These are phyloP conservation scores for Cyclotella sp. DNA, from an alignment of 108 stramenopile species.

Conservation along the genomic window DNA sequence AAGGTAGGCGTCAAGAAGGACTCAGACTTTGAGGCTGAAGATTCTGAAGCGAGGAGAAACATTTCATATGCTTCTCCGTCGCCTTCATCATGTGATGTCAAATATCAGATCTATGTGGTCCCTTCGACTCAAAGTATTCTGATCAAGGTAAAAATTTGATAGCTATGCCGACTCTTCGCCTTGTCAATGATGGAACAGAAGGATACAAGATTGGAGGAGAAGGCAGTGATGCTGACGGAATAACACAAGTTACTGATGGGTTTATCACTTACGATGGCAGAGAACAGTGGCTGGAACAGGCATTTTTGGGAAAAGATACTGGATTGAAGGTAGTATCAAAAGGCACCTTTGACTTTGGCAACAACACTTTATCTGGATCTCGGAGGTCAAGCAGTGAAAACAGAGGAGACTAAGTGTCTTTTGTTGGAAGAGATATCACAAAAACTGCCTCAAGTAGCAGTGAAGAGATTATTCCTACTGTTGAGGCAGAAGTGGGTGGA, in stretches of 20 bases:
- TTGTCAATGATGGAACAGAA: constrained; percentile 5
- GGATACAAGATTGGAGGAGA: constrained; percentile 30
- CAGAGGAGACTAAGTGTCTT: constrained; percentile 14
- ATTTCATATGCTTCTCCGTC: constrained; percentile 3
- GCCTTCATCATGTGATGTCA: neutral
- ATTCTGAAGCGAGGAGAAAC: constrained; percentile 25
- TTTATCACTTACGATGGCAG: constrained; percentile 25
- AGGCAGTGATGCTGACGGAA: constrained; percentile 28
- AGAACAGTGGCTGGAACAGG: constrained; percentile 41
- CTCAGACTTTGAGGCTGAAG: neutral
- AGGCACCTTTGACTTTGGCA: constrained; percentile 33
- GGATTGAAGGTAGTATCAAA: constrained; percentile 35
- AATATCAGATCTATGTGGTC: constrained; percentile 19
- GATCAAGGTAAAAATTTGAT: constrained; percentile 20
- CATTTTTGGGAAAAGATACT: constrained; percentile 17
- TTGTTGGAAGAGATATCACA: constrained; percentile 14
- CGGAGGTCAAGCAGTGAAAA: constrained; percentile 35
- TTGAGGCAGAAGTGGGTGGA: too few relatives aligned
- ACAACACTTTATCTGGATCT: constrained; percentile 26
- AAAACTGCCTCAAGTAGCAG: too few relatives aligned
- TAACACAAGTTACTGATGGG: constrained; percentile 18
- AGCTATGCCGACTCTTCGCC: constrained; percentile 1
- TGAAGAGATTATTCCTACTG: too few relatives aligned
- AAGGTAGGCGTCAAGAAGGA: neutral
- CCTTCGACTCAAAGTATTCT: constrained; percentile 21